A percentile compares a stretch with the other conserved stretches of the same genome.
phyloP scores from a whole-genome alignment of 805 yeast genomes.

The Zygotorulaspora sp. region DNA sequence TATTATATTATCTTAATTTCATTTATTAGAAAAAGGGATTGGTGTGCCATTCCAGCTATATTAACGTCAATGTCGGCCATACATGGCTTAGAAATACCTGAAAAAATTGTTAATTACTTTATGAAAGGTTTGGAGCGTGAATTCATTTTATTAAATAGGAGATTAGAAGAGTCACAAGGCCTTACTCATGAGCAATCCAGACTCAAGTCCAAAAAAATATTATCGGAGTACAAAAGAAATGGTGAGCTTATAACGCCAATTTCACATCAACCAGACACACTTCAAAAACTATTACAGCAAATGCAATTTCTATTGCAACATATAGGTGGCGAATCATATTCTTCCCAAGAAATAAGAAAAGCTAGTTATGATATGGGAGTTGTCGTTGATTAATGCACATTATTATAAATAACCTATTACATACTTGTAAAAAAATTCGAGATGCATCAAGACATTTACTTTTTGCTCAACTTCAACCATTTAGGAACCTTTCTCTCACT shows the following conservation, averaged over 20 bases:
- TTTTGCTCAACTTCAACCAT: slow-evolving; percentile 40
- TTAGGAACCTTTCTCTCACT: slow-evolving; percentile 35
- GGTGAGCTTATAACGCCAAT: slow-evolving; percentile 2
- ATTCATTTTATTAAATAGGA: slow-evolving; percentile 14
- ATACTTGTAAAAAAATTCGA: slow-evolving; percentile 1
- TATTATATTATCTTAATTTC: slow-evolving; percentile 19
- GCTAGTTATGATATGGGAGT: slow-evolving; percentile 17
- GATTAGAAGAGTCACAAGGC: slow-evolving; percentile 2
- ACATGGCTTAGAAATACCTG: slow-evolving; percentile 15
- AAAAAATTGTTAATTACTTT: slow-evolving; percentile 13
- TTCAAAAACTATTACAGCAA: slow-evolving; percentile 9
- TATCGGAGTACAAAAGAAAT: slow-evolving; percentile 5
- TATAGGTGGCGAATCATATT: slow-evolving; percentile 16
- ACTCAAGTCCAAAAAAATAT: slow-evolving; percentile 4
- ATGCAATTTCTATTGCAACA: slow-evolving; percentile 14
- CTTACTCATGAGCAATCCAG: slow-evolving; percentile 3
- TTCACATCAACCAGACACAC: background rate
- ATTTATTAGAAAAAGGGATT: slow-evolving; percentile 22
- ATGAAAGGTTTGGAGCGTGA: slow-evolving; percentile 23
- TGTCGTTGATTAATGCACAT: too few species aligned
- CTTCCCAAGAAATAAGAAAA: slow-evolving; percentile 13
- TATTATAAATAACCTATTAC: background rate
- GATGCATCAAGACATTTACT: slow-evolving; percentile 16
- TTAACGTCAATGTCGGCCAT: slow-evolving; percentile 16
- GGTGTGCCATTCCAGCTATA: slow-evolving; percentile 24